Base-by-base conservation (phyloP, 1,284 basidiomycete genomes). In the Trichosporon inkin region DNA sequence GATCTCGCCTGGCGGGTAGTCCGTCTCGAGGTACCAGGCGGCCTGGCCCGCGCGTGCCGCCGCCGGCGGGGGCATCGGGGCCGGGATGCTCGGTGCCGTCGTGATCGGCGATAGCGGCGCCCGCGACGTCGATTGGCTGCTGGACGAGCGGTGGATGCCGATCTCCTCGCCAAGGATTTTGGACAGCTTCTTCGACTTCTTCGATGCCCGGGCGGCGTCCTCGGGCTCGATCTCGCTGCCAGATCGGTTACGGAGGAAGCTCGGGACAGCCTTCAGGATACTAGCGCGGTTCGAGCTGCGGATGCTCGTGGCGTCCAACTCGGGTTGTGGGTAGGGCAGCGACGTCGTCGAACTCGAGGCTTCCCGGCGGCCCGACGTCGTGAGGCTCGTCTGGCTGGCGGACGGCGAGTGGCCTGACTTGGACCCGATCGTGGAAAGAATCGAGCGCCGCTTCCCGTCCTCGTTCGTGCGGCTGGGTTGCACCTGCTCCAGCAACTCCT, bases 11-110 rank as follows among this genome's bases (percentile, higher is more conserved):
- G 87, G 84, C 57, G 83, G 84, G 74, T 90, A 92, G 68, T 89
- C 88, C 3, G 88, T 84, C 19, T 85, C 85, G 57, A 98, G 81
- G 79, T 89, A 94, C 90, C 90, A 92, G 2, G 92, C 90, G 70
- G 72, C 69, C 84, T 88, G 63, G 79, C 68, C 37, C 1, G 59
- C 55, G 39, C 57, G 58, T 2, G 58, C 57, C 1, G 58, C 53
- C 0, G 55, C 51, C 3, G 62, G 62, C 4, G 62, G 62, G 8
- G 54, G 47, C 7, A 54, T 49, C 55, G 54, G 53, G 11, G 60
- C 56, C 11, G 58, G 54, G 2, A 55, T 44, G 44, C 44, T 49
- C 22, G 44, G 44, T 6, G 44, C 44, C 36, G 39, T 55, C 16
- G 54, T 32, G 13, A 55, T 55, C 24, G 53, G 36, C 10, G 53